phyloP scores from a whole-genome alignment of 2,329 filamentous ascomycete genomes.

The Colletotrichum sp. region DNA sequence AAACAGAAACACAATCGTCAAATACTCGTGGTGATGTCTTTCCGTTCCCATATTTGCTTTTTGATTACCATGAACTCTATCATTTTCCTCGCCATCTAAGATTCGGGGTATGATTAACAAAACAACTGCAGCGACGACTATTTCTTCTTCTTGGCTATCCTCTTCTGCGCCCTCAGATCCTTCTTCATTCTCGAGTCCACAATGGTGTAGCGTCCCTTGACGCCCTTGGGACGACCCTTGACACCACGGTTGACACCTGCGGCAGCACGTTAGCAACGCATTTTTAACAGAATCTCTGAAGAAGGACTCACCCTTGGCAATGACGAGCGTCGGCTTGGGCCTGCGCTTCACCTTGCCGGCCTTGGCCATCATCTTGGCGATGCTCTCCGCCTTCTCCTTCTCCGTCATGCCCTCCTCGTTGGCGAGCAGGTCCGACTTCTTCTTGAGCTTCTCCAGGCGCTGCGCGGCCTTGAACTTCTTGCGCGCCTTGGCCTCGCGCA shows the following conservation, averaged over 20 bases:
- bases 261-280: not conserved
- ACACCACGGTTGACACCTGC: constrained; percentile 74
- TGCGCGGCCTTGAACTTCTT: constrained; percentile 98
- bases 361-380: constrained; percentile 80
- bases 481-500: constrained; percentile 91
- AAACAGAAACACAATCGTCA: not conserved
- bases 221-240: constrained; percentile 84
- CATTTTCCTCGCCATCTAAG: not conserved
- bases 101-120: constrained; percentile 5
- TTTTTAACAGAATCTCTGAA: not conserved
- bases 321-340: constrained; percentile 83
- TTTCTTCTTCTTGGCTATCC: constrained; percentile 74
- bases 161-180: constrained; percentile 88
- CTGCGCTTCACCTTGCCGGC: constrained; percentile 87
- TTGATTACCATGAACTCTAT: constrained; percentile 5
- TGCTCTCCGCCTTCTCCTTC: constrained; percentile 90
- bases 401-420: constrained; percentile 93
- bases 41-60: not conserved
- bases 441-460: constrained; percentile 90
- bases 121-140: constrained; percentile 25
- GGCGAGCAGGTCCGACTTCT: constrained; percentile 90
- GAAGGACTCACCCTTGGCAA: constrained; percentile 69
- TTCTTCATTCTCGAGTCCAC: constrained; percentile 96
- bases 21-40: not conserved
- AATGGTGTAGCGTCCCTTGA: constrained; percentile 97